phyloP scores from a whole-genome alignment of 2,329 filamentous ascomycete genomes.

The Fusarium buharicum region DNA sequence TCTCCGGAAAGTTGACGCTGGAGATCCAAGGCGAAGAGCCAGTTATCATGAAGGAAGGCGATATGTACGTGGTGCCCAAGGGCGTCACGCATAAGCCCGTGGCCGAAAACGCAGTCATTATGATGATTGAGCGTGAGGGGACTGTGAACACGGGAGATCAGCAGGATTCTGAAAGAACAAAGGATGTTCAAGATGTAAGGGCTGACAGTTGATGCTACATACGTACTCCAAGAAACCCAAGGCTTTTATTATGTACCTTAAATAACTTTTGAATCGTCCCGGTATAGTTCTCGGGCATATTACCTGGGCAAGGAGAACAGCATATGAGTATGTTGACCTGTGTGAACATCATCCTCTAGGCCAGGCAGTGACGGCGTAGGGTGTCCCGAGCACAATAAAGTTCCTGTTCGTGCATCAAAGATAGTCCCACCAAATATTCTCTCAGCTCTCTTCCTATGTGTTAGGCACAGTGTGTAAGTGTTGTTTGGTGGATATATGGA shows the following conservation, averaged over 20 bases:
- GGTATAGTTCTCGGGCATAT: no score
- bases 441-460: background rate
- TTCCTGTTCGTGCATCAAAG: background rate
- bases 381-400: background rate
- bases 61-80: slow-evolving; percentile 51
- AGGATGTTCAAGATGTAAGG: slow-evolving; percentile 35
- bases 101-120: slow-evolving; percentile 50
- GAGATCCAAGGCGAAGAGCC: slow-evolving; percentile 48
- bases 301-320: no score
- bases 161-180: slow-evolving; percentile 39
- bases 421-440: no score
- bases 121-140: slow-evolving; percentile 53
- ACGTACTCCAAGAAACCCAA: no score
- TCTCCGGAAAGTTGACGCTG: slow-evolving; percentile 50
- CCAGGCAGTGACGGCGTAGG: background rate
- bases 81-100: slow-evolving; percentile 53
- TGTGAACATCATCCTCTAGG: background rate
- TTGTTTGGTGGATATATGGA: no score
- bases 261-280: no score
- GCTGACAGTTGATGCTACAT: background rate
- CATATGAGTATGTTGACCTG: no score
- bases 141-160: slow-evolving; percentile 48
- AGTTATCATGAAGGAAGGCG: slow-evolving; percentile 46
- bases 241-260: no score
- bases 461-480: background rate